These are phyloP conservation scores for Lactarius hengduanensis DNA, from an alignment of 768 basidiomycete genomes.

Conservation along the genomic window DNA sequence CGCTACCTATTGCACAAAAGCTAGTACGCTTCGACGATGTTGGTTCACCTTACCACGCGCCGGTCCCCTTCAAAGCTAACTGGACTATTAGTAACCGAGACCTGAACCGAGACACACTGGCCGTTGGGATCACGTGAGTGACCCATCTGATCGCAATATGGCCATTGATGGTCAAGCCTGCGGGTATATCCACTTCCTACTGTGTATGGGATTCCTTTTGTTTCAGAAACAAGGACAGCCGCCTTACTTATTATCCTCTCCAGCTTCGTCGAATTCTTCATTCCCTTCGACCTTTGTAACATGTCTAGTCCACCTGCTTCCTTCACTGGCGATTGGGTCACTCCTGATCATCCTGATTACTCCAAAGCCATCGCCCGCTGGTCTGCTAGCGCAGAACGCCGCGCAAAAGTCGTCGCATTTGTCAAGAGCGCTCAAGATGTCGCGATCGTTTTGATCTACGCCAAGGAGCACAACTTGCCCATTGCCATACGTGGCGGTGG, in stretches of 20 bases:
- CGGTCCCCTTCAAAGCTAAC: too few relatives aligned
- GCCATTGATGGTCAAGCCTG: background rate
- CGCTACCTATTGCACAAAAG: too few relatives aligned
- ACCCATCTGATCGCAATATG: background rate
- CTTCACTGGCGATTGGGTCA: conserved; percentile 48
- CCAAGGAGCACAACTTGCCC: conserved; percentile 36
- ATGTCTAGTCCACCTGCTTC: conserved; percentile 16
- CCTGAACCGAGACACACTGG: too few relatives aligned
- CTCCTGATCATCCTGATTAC: conserved; percentile 40
- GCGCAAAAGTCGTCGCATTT: conserved; percentile 44
- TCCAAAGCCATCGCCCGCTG: conserved; percentile 44
- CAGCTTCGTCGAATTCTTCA: background rate
- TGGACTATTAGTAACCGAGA: too few relatives aligned
- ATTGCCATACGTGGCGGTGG: conserved; percentile 50
- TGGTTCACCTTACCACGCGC: too few relatives aligned
- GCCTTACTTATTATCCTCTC: background rate
- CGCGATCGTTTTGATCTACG: conserved; percentile 38
- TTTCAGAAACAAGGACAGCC: background rate
- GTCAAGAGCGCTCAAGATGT: conserved; percentile 45
- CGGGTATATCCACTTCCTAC: too few relatives aligned
- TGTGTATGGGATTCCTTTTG: background rate
- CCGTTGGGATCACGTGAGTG: background rate
- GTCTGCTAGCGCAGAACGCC: conserved; percentile 42
- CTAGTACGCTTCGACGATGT: too few relatives aligned
- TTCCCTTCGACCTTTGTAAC: background rate